Evolutionary conservation across 257 asterid species (phyloP), one percentile per base, ranked within the genome.

Genomic region (Henckelia pumila): DNA sequence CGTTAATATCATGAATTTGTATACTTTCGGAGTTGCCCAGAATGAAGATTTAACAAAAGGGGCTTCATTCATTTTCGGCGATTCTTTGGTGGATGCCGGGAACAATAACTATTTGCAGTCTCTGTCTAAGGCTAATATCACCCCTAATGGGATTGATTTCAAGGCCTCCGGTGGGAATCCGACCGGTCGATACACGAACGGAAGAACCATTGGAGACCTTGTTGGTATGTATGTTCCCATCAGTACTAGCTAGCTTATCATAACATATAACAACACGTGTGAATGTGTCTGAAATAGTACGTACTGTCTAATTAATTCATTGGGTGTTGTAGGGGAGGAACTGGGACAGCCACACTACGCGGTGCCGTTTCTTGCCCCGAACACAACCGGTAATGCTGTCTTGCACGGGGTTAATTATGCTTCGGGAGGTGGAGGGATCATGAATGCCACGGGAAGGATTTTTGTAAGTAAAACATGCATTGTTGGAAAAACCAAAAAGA

Each of bases 371-470:
- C 84, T 93, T 11, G 92, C 97, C 23, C 99, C 99, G 7, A 93
- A 93, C 75, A 82, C 95, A 49, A 86, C 95, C 7, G 99, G 99
- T 35, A 80, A 64, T 75, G 44, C 85, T 44, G 11, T 88, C 63
- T 55, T 93, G 16, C 72, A 81, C 16, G 99, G 99, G 2, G 99
- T 90, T 19, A 93, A 90, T 67, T 93, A 93, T 59, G 99, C 99
- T 17, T 93, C 99, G 0, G 97, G 99, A 1, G 99, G 96, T 11
- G 99, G 97, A 1, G 99, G 99, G 50, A 85, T 90, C 76, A 82
- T 90, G 95, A 93, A 93, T 47, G 94, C 85, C 71, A 88, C 97
- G 0, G 99, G 99, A 67, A 69, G 79, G 57, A 78, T 93, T 70
- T 93, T 93, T 67, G 99, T 93, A 78, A 80, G 97, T 58, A 0